Conservation (phyloP, 306 rosid genomes). For the Pachyrhizus erosus region DNA sequence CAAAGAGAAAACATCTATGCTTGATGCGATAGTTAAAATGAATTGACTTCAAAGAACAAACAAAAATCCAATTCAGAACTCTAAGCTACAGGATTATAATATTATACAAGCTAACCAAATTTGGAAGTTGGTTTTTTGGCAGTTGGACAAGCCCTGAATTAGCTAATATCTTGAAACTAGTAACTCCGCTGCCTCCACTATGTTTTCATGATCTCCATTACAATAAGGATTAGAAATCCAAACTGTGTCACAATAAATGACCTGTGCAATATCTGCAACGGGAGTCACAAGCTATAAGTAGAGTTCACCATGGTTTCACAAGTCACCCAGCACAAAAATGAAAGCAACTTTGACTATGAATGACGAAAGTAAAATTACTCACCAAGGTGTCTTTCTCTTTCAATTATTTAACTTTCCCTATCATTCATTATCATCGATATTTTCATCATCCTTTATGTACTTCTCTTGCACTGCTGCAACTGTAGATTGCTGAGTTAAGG, state of each 20-base stretch:
- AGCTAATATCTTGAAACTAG: slow-evolving; percentile 10
- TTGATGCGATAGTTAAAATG: neutral
- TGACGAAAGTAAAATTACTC: slow-evolving; percentile 35
- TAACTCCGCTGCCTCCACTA: neutral
- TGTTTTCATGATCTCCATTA: slow-evolving; percentile 11
- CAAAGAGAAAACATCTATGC: neutral
- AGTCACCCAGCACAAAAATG: neutral
- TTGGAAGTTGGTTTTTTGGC: neutral
- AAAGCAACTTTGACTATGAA: slow-evolving; percentile 5
- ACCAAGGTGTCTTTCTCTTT: slow-evolving; percentile 12
- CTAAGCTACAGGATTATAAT: neutral
- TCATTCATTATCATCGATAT: slow-evolving; percentile 51
- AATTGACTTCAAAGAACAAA: slow-evolving; percentile 23
- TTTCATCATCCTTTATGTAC: slow-evolving; percentile 85
- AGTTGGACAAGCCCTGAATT: neutral
- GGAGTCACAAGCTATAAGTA: slow-evolving; percentile 11
- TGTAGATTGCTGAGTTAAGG: slow-evolving; percentile 69
- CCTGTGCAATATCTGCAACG: slow-evolving; percentile 3
- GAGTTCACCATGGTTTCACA: neutral
- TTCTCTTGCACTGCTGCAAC: slow-evolving; percentile 98
- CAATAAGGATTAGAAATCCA: neutral
- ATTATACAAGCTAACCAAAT: neutral
- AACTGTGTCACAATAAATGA: neutral
- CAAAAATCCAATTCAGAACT: slow-evolving; percentile 6
- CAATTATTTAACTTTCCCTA: neutral